These are phyloP conservation scores for Ephemerocybe angulata DNA, from an alignment of 768 basidiomycete genomes.

Conservation along the genomic window DNA sequence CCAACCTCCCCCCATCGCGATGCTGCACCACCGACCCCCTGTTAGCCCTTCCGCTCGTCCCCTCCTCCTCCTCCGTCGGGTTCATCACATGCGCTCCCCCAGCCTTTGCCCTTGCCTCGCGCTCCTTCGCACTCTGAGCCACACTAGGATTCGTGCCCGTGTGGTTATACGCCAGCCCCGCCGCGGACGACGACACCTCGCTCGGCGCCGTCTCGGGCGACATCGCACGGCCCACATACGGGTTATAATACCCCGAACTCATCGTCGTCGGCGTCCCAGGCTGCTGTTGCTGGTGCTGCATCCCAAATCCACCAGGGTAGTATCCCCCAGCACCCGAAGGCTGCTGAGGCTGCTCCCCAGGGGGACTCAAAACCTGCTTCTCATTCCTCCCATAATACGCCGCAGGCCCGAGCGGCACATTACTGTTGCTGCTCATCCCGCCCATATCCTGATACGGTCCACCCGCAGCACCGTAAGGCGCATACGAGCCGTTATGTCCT, in stretches of 20 bases:
- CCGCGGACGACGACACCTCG: not conserved
- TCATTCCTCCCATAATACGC: constrained; percentile 1
- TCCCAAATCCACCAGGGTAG: not conserved
- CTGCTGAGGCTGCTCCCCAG: not conserved
- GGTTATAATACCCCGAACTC: not conserved
- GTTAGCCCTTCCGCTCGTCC: not conserved
- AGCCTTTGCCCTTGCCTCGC: constrained; percentile 13
- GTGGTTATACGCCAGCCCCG: not conserved
- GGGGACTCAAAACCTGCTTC: constrained; percentile 1
- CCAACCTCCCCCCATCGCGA: constrained; percentile 11
- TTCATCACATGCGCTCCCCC: not conserved
- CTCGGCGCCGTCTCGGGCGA: not conserved
- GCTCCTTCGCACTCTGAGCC: constrained; percentile 19
- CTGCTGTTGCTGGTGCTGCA: not conserved
- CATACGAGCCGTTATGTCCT: not conserved
- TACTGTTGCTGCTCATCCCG: too few relatives aligned
- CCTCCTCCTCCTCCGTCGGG: constrained; percentile 2
- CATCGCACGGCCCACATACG: not conserved
- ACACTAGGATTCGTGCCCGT: not conserved
- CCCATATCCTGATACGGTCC: not conserved
- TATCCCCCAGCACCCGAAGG: too few relatives aligned
- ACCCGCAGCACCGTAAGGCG: not conserved
- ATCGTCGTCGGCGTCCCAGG: not conserved
- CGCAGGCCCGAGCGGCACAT: not conserved
- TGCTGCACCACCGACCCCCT: constrained; percentile 8